Percentiles rank a stretch among this genome's conserved stretches.
phyloP scores from a whole-genome alignment of 331 rosid species.

The Prunus yedoensis region DNA sequence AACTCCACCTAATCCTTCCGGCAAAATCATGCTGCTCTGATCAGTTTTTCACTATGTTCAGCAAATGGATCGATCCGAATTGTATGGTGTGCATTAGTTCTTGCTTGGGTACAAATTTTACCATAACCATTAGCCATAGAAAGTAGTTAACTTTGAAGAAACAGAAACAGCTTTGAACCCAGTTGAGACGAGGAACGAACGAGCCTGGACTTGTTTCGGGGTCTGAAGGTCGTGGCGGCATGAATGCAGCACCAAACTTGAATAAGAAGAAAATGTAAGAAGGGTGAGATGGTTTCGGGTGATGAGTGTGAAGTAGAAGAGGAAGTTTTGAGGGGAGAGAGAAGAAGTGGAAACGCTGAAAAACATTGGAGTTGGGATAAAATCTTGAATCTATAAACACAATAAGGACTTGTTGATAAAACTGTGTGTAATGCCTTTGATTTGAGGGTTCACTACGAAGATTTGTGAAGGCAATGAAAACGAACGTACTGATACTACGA shows the following conservation, averaged over 20 bases:
- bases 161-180: slow-evolving; percentile 10
- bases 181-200: slow-evolving; percentile 28
- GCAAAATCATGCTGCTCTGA: too few relatives aligned
- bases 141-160: slow-evolving; percentile 26
- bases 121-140: too few relatives aligned
- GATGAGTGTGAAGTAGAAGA: slow-evolving; percentile 44
- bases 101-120: too few relatives aligned
- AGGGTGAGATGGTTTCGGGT: slow-evolving; percentile 29
- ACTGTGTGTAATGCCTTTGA: neutral
- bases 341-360: slow-evolving; percentile 19
- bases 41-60: too few relatives aligned
- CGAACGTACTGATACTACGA: too few relatives aligned
- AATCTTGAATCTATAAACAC: slow-evolving; percentile 24
- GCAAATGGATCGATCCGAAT: too few relatives aligned
- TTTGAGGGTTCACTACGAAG: neutral
- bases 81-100: too few relatives aligned
- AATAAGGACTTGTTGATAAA: neutral
- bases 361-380: slow-evolving; percentile 29
- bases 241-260: slow-evolving; percentile 12
- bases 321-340: neutral
- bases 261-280: neutral
- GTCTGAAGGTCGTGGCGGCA: slow-evolving; percentile 31
- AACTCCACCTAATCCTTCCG: too few relatives aligned
- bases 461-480: too few relatives aligned
- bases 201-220: slow-evolving; percentile 34